Percentiles rank a stretch among this genome's conserved stretches.
These are phyloP conservation scores for Lactarius quietus DNA, from an alignment of 768 basidiomycete genomes.

Conservation along the genomic window DNA sequence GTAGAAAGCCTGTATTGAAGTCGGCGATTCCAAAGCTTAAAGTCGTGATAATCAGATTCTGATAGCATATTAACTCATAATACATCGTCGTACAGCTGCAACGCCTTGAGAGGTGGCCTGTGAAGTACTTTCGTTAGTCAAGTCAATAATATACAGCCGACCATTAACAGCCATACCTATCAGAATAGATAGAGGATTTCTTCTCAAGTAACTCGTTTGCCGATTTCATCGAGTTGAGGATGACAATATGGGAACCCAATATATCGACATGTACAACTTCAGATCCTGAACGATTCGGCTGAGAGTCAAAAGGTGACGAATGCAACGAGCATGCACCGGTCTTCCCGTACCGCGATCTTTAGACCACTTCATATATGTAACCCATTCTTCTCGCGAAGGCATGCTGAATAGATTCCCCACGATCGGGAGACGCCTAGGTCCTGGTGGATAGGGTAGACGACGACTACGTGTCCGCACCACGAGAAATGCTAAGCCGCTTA, in stretches of 20 bases:
- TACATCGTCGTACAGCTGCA: too few relatives aligned
- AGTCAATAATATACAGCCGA: neutral
- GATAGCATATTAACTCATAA: too few relatives aligned
- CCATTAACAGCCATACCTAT: too few relatives aligned
- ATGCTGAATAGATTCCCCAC: neutral
- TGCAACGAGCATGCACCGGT: neutral
- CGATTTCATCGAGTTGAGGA: neutral
- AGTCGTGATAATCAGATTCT: neutral
- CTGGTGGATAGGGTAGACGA: neutral
- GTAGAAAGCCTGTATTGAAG: too few relatives aligned
- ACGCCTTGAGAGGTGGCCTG: too few relatives aligned
- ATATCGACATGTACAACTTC: neutral
- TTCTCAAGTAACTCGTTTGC: neutral
- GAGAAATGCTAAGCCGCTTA: neutral
- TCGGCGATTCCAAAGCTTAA: neutral
- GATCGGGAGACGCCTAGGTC: neutral
- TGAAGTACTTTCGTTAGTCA: too few relatives aligned
- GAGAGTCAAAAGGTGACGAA: neutral
- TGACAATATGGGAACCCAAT: neutral
- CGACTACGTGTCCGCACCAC: neutral
- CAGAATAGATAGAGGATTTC: slow-evolving; percentile 1
- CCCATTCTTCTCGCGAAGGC: neutral
- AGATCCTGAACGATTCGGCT: neutral
- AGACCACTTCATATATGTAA: neutral
- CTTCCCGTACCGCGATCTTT: neutral